Percentiles rank a stretch among this genome's conserved stretches.
phyloP scores from a whole-genome alignment of 306 rosid species.

The Albizia julibrissin region DNA sequence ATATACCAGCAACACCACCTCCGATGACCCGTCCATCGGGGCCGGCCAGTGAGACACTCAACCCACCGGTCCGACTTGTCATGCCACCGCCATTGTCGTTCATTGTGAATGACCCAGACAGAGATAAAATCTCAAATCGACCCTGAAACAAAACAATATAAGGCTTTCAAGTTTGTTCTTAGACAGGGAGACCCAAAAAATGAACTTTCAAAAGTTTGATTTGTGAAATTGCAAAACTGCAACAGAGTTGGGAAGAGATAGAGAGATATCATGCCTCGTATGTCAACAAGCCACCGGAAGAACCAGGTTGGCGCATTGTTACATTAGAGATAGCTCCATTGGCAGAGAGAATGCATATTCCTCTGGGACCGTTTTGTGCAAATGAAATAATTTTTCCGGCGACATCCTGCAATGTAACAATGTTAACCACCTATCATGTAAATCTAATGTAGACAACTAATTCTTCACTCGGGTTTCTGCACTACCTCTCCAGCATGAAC shows the following conservation, averaged over 20 bases:
- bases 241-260: neutral
- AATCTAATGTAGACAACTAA: neutral
- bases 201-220: neutral
- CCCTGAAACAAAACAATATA: conserved; percentile 54
- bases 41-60: conserved; percentile 77
- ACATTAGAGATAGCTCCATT: conserved; percentile 84
- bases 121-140: conserved; percentile 74
- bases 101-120: conserved; percentile 71
- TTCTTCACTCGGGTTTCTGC: neutral
- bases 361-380: conserved; percentile 66
- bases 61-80: conserved; percentile 59
- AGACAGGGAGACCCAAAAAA: neutral
- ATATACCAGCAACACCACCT: conserved; percentile 75
- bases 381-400: conserved; percentile 67
- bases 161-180: conserved; percentile 8
- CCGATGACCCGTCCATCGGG: conserved; percentile 84
- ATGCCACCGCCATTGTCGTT: conserved; percentile 40
- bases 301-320: conserved; percentile 69
- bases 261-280: conserved; percentile 63
- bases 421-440: neutral
- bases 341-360: conserved; percentile 76
- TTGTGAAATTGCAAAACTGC: neutral
- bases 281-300: conserved; percentile 71
- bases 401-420: conserved; percentile 61
- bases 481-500: conserved; percentile 76